Percentiles rank a stretch among this genome's conserved stretches.
These are phyloP conservation scores for Colletotrichum sansevieriae DNA, from an alignment of 2,329 filamentous ascomycete species.

Conservation along the genomic window DNA sequence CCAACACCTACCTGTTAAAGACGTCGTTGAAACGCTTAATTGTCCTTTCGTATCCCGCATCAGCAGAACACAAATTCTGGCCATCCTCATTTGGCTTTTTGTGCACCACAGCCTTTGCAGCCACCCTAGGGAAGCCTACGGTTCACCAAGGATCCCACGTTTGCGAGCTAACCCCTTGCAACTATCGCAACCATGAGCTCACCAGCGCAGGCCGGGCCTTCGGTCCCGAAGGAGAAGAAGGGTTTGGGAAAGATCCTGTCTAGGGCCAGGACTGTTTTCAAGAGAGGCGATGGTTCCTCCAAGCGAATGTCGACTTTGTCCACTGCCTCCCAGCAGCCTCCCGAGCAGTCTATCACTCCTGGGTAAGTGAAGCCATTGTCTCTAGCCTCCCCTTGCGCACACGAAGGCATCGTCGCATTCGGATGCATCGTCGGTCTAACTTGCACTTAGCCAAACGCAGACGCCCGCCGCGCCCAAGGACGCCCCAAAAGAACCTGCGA, in stretches of 20 bases:
- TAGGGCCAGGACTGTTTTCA: slow-evolving; percentile 65
- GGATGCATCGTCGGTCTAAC: slow-evolving; percentile 23
- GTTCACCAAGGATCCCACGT: slow-evolving; percentile 21
- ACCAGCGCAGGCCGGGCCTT: slow-evolving; percentile 54
- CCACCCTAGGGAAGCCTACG: slow-evolving; percentile 17
- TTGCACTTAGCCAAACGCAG: slow-evolving; percentile 17
- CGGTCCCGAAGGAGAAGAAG: slow-evolving; percentile 57
- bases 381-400: neutral
- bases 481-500: slow-evolving; percentile 35
- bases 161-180: slow-evolving; percentile 1
- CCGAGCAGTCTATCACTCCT: slow-evolving; percentile 29
- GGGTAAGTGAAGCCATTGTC: slow-evolving; percentile 20
- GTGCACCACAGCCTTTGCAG: slow-evolving; percentile 27
- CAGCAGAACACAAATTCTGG: slow-evolving; percentile 8
- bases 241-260: slow-evolving; percentile 62
- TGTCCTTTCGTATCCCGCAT: neutral
- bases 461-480: slow-evolving; percentile 33
- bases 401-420: neutral
- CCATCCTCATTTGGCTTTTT: slow-evolving; percentile 19
- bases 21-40: neutral
- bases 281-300: slow-evolving; percentile 54
- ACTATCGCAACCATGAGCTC: slow-evolving; percentile 56
- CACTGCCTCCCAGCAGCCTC: slow-evolving; percentile 30
- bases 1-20: slow-evolving; percentile 13
- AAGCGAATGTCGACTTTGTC: slow-evolving; percentile 38